These are phyloP conservation scores for Gypsophila paniculata DNA, from an alignment of 179 eudicot species.

Conservation along the genomic window DNA sequence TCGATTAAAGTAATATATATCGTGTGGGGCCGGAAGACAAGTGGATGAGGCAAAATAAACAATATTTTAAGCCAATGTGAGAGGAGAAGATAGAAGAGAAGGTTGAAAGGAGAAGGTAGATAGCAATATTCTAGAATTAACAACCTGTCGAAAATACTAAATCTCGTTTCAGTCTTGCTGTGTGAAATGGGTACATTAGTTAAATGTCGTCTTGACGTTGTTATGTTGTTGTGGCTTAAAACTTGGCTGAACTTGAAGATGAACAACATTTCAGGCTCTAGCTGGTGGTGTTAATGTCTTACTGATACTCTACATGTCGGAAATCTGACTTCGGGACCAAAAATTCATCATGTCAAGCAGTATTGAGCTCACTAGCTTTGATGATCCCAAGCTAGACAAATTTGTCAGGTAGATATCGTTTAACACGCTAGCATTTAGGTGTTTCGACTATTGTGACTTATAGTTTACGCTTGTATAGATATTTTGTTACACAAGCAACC, in stretches of 20 bases:
- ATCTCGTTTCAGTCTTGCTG: not conserved
- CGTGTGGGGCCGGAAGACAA: too few relatives aligned
- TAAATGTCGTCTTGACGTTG: not conserved
- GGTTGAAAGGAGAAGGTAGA: too few relatives aligned
- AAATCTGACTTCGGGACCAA: slow-evolving; percentile 8
- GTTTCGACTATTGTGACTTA: not conserved
- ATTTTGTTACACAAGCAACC: not conserved
- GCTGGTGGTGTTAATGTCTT: slow-evolving; percentile 5
- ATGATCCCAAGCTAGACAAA: slow-evolving; percentile 18
- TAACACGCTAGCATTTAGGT: too few relatives aligned
- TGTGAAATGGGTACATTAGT: not conserved
- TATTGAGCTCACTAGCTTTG: slow-evolving; percentile 16
- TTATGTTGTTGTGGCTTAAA: not conserved
- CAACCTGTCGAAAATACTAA: not conserved
- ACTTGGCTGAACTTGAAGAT: not conserved
- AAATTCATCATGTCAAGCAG: slow-evolving; percentile 13
- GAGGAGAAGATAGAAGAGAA: too few relatives aligned
- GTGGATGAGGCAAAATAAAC: too few relatives aligned
- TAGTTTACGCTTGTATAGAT: not conserved
- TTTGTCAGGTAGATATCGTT: slow-evolving; percentile 26
- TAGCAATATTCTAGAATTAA: too few relatives aligned
- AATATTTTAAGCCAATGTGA: too few relatives aligned
- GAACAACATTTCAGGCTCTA: slow-evolving; percentile 20
- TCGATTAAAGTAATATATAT: too few relatives aligned
- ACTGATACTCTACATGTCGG: not conserved